phyloP scores from a whole-genome alignment of 2,329 filamentous ascomycete genomes.

The Elsinoe arachidis region DNA sequence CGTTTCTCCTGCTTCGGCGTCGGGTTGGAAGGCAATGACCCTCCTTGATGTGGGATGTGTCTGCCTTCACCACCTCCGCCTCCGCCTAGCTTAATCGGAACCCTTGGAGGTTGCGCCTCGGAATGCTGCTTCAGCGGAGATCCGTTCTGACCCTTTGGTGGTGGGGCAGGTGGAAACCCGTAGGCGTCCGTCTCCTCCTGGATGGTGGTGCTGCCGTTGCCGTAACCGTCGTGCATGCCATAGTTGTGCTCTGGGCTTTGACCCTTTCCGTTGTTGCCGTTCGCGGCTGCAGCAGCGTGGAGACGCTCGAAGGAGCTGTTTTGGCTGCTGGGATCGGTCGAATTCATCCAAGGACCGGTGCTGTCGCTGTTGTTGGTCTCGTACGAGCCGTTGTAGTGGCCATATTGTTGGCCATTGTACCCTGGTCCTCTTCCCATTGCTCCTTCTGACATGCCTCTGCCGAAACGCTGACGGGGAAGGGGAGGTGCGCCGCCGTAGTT shows the following conservation, averaged over 20 bases:
- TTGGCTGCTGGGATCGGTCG: constrained; percentile 85
- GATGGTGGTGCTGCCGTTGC: constrained; percentile 20
- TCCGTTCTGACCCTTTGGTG: background rate
- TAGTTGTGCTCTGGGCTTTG: constrained; percentile 35
- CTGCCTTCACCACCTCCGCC: constrained; percentile 3
- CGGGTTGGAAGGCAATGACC: constrained; percentile 17
- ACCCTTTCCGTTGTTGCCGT: constrained; percentile 15
- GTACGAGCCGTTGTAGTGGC: constrained; percentile 77
- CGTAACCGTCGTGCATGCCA: constrained; percentile 31
- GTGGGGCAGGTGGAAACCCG: constrained; percentile 11
- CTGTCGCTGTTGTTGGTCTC: constrained; percentile 65
- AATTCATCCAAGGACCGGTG: constrained; percentile 65
- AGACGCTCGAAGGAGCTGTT: constrained; percentile 82
- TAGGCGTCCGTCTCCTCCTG: constrained; percentile 29
- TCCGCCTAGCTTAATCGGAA: constrained; percentile 18
- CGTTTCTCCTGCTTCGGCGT: constrained; percentile 54
- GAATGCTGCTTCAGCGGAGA: constrained; percentile 3
- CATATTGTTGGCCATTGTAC: constrained; percentile 35
- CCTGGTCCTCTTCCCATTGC: constrained; percentile 33
- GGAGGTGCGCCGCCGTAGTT: constrained; percentile 25
- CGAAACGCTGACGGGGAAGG: constrained; percentile 32
- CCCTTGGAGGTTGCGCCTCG: constrained; percentile 14
- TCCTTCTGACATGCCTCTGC: constrained; percentile 30
- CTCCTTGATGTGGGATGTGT: constrained; percentile 17
- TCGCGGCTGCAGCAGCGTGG: constrained; percentile 26